These are phyloP conservation scores for Ceratobasidium sp. DNA, from an alignment of 1,284 basidiomycete species.

Conservation along the genomic window DNA sequence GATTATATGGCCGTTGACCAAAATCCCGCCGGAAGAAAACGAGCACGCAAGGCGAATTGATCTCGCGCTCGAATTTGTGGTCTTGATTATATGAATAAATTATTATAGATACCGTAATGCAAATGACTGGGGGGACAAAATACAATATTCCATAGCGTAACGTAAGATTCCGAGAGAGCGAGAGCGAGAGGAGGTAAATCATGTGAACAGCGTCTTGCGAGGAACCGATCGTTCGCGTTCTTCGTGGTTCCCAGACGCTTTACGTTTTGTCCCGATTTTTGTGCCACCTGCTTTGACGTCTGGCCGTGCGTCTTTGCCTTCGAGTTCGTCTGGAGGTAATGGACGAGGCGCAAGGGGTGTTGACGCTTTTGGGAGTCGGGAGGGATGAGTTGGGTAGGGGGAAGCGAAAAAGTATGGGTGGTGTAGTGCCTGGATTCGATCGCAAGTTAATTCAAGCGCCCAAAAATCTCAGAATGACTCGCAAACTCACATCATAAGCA, in stretches of 20 bases:
- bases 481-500: constrained; percentile 70
- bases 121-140: neutral
- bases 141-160: constrained; percentile 16
- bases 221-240: constrained; percentile 56
- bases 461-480: neutral
- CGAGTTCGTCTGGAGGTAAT: constrained; percentile 66
- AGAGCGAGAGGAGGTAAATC: neutral
- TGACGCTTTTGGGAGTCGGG: constrained; percentile 78
- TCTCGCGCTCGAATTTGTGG: neutral
- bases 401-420: constrained; percentile 79
- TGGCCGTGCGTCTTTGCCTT: constrained; percentile 62
- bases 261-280: constrained; percentile 58
- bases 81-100: constrained; percentile 34
- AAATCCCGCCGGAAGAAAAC: constrained; percentile 16
- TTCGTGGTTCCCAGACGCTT: constrained; percentile 50
- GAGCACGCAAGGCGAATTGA: constrained; percentile 13
- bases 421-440: constrained; percentile 62
- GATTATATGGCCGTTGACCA: constrained; percentile 31
- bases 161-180: constrained; percentile 4
- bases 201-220: constrained; percentile 58
- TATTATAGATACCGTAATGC: constrained; percentile 16
- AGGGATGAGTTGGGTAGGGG: constrained; percentile 80
- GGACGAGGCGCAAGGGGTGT: constrained; percentile 49
- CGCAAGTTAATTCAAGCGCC: constrained; percentile 18
- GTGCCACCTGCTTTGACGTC: constrained; percentile 53